phyloP scores from a whole-genome alignment of 164 flowering plant genomes.

The Kalanchoe fedtschenkoi region DNA sequence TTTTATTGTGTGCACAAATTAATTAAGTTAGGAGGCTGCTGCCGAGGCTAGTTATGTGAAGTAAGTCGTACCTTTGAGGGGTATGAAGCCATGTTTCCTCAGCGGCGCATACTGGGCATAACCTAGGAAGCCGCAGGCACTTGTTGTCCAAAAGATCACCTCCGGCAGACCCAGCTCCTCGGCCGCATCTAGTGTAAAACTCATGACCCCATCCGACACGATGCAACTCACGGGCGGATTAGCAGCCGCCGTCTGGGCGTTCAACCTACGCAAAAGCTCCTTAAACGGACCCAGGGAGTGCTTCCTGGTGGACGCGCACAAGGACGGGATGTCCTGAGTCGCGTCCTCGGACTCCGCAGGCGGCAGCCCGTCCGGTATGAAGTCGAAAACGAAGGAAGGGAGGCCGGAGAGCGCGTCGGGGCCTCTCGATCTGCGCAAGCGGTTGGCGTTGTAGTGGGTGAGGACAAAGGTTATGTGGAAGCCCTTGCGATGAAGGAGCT shows the following conservation, averaged over 20 bases:
- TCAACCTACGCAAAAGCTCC: background rate
- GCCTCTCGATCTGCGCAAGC: constrained; percentile 1
- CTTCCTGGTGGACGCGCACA: background rate
- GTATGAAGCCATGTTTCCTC: background rate
- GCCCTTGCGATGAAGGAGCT: constrained; percentile 4
- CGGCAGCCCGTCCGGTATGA: background rate
- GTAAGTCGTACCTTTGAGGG: constrained; percentile 4
- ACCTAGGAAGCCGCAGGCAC: background rate
- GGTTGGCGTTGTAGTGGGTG: constrained; percentile 7
- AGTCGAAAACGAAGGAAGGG: background rate
- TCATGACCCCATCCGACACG: constrained; percentile 3
- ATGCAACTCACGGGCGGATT: constrained; percentile 6
- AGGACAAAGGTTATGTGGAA: constrained; percentile 8
- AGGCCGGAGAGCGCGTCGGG: constrained; percentile 3
- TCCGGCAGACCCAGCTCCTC: constrained; percentile 5
- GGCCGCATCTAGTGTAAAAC: constrained; percentile 3
- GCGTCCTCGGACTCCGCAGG: background rate
- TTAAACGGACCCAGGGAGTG: background rate
- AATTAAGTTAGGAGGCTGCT: too few species aligned
- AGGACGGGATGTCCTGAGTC: background rate
- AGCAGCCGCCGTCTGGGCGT: background rate
- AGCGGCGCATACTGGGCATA: background rate
- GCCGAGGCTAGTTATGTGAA: background rate
- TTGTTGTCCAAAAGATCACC: constrained; percentile 4
- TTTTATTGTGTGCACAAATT: too few species aligned